A percentile compares a stretch with the other conserved stretches of the same genome.
Evolutionary conservation across 2,329 filamentous ascomycete species (phyloP).

Genomic region (Biscogniauxia marginata): DNA sequence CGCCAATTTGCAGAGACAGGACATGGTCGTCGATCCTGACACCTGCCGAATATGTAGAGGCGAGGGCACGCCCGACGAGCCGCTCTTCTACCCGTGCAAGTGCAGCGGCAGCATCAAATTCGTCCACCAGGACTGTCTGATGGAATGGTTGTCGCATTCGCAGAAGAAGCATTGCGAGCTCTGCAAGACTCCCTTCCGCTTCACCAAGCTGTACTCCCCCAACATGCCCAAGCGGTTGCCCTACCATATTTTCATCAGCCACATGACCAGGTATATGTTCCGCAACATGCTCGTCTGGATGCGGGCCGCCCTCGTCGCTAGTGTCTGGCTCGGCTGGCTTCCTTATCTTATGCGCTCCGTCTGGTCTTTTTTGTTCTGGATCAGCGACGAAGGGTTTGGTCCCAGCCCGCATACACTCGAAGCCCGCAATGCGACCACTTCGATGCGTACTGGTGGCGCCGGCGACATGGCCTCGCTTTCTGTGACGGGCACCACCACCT

Average conservation of each 20-base stretch:
- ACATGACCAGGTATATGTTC: constrained; percentile 71
- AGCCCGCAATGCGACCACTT: constrained; percentile 24
- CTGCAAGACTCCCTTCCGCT: constrained; percentile 96
- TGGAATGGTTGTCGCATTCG: constrained; percentile 98
- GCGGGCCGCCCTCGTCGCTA: constrained; percentile 72
- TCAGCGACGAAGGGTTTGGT: constrained; percentile 73
- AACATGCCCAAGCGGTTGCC: constrained; percentile 88
- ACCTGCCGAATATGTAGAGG: constrained; percentile 97
- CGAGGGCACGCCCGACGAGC: constrained; percentile 78
- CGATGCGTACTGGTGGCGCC: constrained; percentile 7
- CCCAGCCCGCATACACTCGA: constrained; percentile 34
- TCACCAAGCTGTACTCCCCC: constrained; percentile 95
- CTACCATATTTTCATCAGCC: constrained; percentile 73
- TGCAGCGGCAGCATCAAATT: constrained; percentile 99
- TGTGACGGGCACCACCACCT: constrained; percentile 32
- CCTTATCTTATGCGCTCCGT: constrained; percentile 89
- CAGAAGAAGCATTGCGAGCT: constrained; percentile 99
- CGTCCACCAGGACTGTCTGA: constrained; percentile 95
- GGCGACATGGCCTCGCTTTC: constrained; percentile 22
- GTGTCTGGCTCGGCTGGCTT: constrained; percentile 85
- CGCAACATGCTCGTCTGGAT: constrained; percentile 75
- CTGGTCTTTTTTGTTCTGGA: constrained; percentile 94
- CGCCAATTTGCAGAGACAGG: constrained; percentile 7
- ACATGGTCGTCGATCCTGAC: constrained; percentile 44
- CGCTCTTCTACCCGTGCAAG: constrained; percentile 96